Evolutionary conservation across 2,329 filamentous ascomycete genomes (phyloP).

Genomic region (Sporothrix humicola): DNA sequence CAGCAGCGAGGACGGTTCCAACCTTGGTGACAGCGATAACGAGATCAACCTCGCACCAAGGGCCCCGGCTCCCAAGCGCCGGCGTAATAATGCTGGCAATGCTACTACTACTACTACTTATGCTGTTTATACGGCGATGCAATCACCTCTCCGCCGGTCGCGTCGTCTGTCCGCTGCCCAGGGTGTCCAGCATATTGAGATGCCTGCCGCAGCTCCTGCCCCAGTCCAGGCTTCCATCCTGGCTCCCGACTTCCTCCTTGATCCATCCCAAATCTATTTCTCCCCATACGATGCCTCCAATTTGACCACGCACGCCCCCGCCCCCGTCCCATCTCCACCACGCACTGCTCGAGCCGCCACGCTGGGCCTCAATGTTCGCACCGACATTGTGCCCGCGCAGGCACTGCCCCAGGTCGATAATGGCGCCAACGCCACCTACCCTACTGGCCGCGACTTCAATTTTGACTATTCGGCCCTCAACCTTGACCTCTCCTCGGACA

Average conservation of each 20-base stretch:
- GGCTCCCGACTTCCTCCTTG: too few species aligned
- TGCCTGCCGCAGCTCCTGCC: not conserved
- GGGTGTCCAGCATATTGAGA: not conserved
- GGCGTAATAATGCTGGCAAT: not conserved
- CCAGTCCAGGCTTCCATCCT: not conserved
- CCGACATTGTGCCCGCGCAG: not conserved
- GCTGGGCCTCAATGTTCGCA: constrained; percentile 12
- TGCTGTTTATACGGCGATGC: not conserved
- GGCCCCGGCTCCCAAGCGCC: not conserved
- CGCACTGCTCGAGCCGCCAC: not conserved
- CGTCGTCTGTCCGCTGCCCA: constrained; percentile 21
- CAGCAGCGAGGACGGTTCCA: constrained; percentile 8
- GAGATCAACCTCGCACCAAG: not conserved
- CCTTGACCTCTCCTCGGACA: not conserved
- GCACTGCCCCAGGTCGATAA: too few species aligned
- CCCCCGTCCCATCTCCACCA: not conserved
- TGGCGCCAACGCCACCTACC: not conserved
- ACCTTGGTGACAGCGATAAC: not conserved
- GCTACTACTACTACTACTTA: not conserved
- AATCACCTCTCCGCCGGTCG: constrained; percentile 22
- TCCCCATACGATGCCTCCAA: too few species aligned
- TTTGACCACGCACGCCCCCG: too few species aligned
- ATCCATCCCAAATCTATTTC: too few species aligned
- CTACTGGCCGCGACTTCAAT: not conserved
- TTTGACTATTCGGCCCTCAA: not conserved